Base-by-base conservation (phyloP, 805 yeast genomes). In the Candida vaughaniae region DNA sequence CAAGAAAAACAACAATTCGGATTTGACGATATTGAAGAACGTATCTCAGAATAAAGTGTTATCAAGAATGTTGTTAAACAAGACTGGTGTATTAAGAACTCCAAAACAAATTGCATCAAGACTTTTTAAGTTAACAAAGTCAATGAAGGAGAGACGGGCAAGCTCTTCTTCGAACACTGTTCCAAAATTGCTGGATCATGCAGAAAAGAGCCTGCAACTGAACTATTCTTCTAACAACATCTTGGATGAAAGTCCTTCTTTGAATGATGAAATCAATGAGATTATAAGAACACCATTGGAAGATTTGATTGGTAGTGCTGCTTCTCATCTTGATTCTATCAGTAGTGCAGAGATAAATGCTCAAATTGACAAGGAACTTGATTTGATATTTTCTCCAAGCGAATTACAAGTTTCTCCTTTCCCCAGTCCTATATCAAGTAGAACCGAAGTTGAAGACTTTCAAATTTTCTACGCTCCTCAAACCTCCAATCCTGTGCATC, bases 1-100 rank as follows among this genome's bases (percentile, higher is more conserved):
- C 45, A 53, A 54, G 34, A 55, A 53, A 10, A 52, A 52, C 34
- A 59, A 55, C 19, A 45, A 47, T 29, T 38, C 48, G n/a, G 32
- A 45, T 16, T 41, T 59, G 0, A 40, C 53, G 7, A 44, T 57
- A 6, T 50, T 63, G 40, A 60, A 56, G 31, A 56, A 56, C 30
- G 55, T 69, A 11, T 56, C 66, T 4, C 71, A 65, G 41, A 66
- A 66, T 44, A 67, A 65, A 39, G 59, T 65, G 10, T 49, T 68
- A 29, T 63, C 71, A 3, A 51, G 70, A 32, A 65, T 68, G 71
- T 41, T 68, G 22, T 52, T 51, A 18, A 58, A 58, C 41, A 63
- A 58, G 42, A 58, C 70, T 6, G 66, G 67, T 8, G 47, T 61
- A 1, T 46, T 52, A 25, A 53, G 71, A 38, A 56, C 67, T 2